phyloP scores from a whole-genome alignment of 768 basidiomycete species.

The Mycena indigotica region DNA sequence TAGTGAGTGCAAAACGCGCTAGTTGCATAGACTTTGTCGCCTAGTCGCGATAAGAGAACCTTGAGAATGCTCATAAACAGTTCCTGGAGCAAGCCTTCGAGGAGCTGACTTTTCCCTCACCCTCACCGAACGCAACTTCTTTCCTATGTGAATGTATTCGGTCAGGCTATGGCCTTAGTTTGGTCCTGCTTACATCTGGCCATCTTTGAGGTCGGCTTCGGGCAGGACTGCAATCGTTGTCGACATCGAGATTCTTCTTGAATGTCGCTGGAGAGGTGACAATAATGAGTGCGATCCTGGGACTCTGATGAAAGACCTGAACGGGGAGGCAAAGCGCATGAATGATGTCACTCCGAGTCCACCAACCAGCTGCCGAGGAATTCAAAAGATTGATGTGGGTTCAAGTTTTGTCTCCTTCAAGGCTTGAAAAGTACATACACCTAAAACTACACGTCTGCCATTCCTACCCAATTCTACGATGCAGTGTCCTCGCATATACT shows the following conservation, averaged over 20 bases:
- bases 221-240: conserved; percentile 62
- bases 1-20: conserved; percentile 91
- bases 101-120: conserved; percentile 49
- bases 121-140: conserved; percentile 76
- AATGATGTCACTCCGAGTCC: neutral
- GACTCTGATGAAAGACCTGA: neutral
- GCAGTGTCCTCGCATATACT: too few species aligned
- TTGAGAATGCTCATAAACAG: neutral
- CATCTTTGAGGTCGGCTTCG: conserved; percentile 61
- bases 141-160: conserved; percentile 64
- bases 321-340: neutral
- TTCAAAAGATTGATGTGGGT: neutral
- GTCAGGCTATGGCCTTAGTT: neutral
- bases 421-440: neutral
- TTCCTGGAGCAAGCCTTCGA: neutral
- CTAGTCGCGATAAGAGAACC: conserved; percentile 45
- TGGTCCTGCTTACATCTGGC: conserved; percentile 55
- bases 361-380: neutral
- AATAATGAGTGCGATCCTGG: neutral
- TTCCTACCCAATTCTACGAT: too few species aligned
- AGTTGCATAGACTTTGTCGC: conserved; percentile 75
- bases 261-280: neutral
- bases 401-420: too few species aligned
- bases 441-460: too few species aligned
- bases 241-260: conserved; percentile 42